A percentile compares a stretch with the other conserved stretches of the same genome.
Evolutionary conservation across 2,329 filamentous ascomycete genomes (phyloP).

Genomic region (Phyllosticta paracitricarpa): DNA sequence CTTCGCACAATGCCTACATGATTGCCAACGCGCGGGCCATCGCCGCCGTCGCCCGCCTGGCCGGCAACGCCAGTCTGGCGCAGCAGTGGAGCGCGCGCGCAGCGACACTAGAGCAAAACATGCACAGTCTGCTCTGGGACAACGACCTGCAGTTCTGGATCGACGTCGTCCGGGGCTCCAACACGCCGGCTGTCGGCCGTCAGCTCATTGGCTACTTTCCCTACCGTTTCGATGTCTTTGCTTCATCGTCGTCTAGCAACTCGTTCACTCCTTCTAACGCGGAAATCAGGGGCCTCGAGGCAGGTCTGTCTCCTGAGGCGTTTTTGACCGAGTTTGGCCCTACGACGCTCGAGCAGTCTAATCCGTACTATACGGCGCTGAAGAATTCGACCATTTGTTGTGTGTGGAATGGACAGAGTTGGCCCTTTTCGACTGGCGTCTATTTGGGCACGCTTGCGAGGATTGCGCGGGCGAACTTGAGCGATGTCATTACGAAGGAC

Average conservation of each 20-base stretch:
- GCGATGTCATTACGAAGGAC: constrained; percentile 24
- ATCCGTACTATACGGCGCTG: constrained; percentile 31
- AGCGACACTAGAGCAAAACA: constrained; percentile 23
- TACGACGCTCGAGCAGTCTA: constrained; percentile 26
- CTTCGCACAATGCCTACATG: constrained; percentile 37
- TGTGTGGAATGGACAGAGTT: constrained; percentile 10
- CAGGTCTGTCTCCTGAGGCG: constrained; percentile 23
- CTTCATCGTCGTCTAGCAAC: constrained; percentile 16
- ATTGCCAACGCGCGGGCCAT: constrained; percentile 34
- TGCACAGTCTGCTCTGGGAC: constrained; percentile 31
- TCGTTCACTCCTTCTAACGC: constrained; percentile 7
- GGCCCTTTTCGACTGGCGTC: background rate
- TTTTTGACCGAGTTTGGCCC: constrained; percentile 33
- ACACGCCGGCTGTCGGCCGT: constrained; percentile 25
- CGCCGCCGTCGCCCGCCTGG: constrained; percentile 25
- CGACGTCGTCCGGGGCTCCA: constrained; percentile 29
- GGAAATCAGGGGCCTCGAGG: constrained; percentile 18
- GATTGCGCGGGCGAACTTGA: constrained; percentile 19
- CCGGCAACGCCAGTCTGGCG: constrained; percentile 22
- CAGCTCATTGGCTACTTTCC: constrained; percentile 36
- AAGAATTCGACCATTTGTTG: constrained; percentile 19
- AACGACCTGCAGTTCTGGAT: constrained; percentile 30
- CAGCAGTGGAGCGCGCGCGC: constrained; percentile 26
- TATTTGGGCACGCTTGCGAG: constrained; percentile 42
- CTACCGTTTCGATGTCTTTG: constrained; percentile 33